These are phyloP conservation scores for Rhizoclosmatium globosum DNA, from an alignment of 192 early-diverging fungal genomes.

Conservation along the genomic window DNA sequence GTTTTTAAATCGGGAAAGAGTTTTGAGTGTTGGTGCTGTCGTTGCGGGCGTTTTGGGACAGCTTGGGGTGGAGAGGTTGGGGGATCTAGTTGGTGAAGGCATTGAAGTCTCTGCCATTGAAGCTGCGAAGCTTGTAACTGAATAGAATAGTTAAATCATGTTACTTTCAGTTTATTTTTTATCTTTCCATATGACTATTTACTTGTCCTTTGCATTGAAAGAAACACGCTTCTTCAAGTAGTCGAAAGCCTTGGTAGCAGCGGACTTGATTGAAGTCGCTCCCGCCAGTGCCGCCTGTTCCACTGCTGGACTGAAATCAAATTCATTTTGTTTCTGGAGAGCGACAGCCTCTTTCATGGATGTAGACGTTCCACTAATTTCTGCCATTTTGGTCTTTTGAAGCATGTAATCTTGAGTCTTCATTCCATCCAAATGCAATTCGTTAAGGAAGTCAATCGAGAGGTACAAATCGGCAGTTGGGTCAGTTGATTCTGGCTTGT, in stretches of 20 bases:
- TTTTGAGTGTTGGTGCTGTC: too few species aligned
- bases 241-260: too few species aligned
- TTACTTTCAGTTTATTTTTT: too few species aligned
- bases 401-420: not conserved
- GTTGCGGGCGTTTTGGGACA: not conserved
- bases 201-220: too few species aligned
- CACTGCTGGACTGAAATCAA: too few species aligned
- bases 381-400: not conserved
- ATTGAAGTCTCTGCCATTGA: not conserved
- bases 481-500: conserved; percentile 10
- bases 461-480: conserved; percentile 29
- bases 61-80: not conserved
- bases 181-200: too few species aligned
- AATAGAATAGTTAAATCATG: too few species aligned
- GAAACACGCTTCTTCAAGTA: too few species aligned
- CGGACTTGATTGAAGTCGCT: too few species aligned
- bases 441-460: not conserved
- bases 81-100: not conserved
- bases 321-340: not conserved
- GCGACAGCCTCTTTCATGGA: not conserved
- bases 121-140: too few species aligned
- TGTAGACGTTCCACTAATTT: conserved; percentile 1
- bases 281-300: too few species aligned
- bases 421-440: not conserved
- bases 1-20: too few species aligned